Evolutionary conservation across 1,284 basidiomycete genomes (phyloP).

Genomic region (Ustilago sp.): DNA sequence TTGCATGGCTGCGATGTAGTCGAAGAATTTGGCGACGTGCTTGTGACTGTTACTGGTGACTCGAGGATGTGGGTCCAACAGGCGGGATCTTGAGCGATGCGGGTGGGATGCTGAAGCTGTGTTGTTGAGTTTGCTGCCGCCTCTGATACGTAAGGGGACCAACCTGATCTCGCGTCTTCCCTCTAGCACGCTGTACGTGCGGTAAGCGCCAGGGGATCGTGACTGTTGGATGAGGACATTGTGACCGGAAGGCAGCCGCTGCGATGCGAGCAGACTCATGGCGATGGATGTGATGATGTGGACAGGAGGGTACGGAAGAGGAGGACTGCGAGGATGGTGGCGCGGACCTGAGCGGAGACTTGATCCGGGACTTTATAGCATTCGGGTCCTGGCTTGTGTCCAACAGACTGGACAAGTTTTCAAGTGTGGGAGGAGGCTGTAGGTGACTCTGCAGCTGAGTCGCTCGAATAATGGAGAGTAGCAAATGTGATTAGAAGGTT

Average conservation of each 20-base stretch:
- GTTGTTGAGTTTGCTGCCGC: not conserved
- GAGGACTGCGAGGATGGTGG: not conserved
- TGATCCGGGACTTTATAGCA: not conserved
- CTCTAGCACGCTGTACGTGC: not conserved
- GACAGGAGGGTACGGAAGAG: not conserved
- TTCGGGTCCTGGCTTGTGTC: not conserved
- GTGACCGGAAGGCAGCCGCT: conserved; percentile 9
- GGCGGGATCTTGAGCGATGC: conserved; percentile 7
- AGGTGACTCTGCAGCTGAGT: not conserved
- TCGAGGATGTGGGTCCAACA: conserved; percentile 21
- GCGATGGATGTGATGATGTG: not conserved
- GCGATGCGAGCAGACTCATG: conserved; percentile 18
- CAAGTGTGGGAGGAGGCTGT: not conserved
- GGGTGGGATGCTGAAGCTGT: not conserved
- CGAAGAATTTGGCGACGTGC: not conserved
- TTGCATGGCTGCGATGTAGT: not conserved
- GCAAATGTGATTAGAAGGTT: conserved; percentile 9
- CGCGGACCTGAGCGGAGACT: not conserved
- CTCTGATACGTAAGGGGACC: not conserved
- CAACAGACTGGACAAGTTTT: not conserved
- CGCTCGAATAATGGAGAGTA: not conserved
- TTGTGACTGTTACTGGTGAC: not conserved
- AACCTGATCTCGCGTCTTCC: not conserved
- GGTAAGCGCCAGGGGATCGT: not conserved
- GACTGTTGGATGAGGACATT: not conserved